Base-by-base conservation (phyloP, 192 early-diverging fungal genomes). In the Paraglomus brasilianum region DNA sequence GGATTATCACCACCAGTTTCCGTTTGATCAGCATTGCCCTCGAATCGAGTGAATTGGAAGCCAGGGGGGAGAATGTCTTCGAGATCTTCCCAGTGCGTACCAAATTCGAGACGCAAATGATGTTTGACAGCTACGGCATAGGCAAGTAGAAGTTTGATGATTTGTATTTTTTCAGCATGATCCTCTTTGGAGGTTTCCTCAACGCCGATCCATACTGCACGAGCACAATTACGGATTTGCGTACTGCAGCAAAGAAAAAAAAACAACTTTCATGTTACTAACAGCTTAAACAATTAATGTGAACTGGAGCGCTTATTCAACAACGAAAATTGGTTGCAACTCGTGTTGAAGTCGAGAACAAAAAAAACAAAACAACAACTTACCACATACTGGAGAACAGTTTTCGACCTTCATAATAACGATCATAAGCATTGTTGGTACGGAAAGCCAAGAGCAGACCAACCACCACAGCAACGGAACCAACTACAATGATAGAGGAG, bases 381-480 rank as follows among this genome's bases (percentile, higher is more conserved):
- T 62, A 69, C 46, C 68, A 74, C 53, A 91, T 69, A 7, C 73
- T 76, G 19, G 77, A 79, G 89, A 90, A 95, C 15, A 86, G 70
- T 52, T 86, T 83, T 53, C 93, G 83, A 17, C 91, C 93, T 76
- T 93, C 93, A 81, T 85, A 91, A 77, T 86, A 92, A 17, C 90
- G 74, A 14, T 81, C 85, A 70, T 89, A 86, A 14, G 89, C 87
- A 11, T 88, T 87, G 79, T 92, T 93, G 66, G 88, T 91, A 70
- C 93, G 85, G 76, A 95, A 95, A 46, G 88, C 91, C 36, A 95
- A 79, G 15, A 95, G 78, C 71, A 95, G 72, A 76, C 82, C 84
- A n/a, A 87, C 75, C 8, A 87, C 86, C 36, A 86, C 83, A 57
- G 79, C 80, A 45, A 86, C 69, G 11, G 85, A 75, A 14, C 74